These are phyloP conservation scores for Arachis monticola DNA, from an alignment of 331 rosid species.

Conservation along the genomic window DNA sequence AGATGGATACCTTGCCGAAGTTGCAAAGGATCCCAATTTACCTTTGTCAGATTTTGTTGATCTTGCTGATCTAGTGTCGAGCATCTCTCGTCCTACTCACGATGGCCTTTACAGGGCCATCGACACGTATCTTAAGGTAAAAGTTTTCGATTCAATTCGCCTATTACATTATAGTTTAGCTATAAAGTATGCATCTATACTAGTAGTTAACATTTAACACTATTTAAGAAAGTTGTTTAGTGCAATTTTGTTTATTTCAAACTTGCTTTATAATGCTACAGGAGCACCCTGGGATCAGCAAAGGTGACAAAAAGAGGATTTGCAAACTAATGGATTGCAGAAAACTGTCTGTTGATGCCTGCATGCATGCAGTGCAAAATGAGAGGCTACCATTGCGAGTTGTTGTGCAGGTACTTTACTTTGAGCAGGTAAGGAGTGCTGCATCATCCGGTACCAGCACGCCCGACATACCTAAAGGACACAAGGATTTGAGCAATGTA, in stretches of 20 bases:
- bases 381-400: conserved; percentile 95
- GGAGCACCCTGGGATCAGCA: conserved; percentile 89
- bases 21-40: conserved; percentile 79
- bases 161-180: conserved; percentile 19
- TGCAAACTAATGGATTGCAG: conserved; percentile 97
- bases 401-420: conserved; percentile 93
- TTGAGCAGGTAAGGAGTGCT: conserved; percentile 85
- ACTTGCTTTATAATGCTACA: conserved; percentile 44
- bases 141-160: conserved; percentile 29
- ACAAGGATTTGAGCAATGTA: conserved; percentile 65
- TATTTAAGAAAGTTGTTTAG: conserved; percentile 1
- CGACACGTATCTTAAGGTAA: conserved; percentile 96
- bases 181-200: neutral
- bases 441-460: conserved; percentile 92
- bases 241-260: conserved; percentile 12
- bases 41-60: conserved; percentile 67
- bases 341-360: conserved; percentile 91
- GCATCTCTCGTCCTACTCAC: conserved; percentile 76
- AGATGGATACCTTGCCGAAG: conserved; percentile 90
- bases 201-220: neutral
- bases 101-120: conserved; percentile 91
- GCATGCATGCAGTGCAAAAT: conserved; percentile 91
- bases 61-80: conserved; percentile 77
- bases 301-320: conserved; percentile 83
- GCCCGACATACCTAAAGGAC: conserved; percentile 81